A percentile compares a stretch with the other conserved stretches of the same genome.
Evolutionary conservation across 495 filamentous ascomycete genomes (phyloP).

Genomic region (Tuber brumale): DNA sequence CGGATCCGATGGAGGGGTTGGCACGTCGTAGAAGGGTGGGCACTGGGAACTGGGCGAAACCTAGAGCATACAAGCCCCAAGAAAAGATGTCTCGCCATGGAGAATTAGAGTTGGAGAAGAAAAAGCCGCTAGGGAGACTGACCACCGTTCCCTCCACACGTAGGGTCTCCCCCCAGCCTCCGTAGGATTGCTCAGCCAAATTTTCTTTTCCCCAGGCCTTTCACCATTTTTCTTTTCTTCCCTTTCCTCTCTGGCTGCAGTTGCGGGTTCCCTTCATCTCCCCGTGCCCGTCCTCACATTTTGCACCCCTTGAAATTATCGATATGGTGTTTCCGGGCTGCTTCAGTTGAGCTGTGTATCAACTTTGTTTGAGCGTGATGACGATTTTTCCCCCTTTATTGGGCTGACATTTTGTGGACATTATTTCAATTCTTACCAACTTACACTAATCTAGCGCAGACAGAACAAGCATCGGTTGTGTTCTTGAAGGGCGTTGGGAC

Average conservation of each 20-base stretch:
- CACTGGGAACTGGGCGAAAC: not conserved
- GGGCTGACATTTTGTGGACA: not conserved
- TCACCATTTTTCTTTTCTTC: not conserved
- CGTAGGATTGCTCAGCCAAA: not conserved
- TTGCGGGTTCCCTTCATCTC: not conserved
- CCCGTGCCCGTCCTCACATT: not conserved
- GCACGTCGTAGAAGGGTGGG: not conserved
- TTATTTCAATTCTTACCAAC: not conserved
- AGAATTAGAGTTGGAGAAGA: constrained; percentile 1
- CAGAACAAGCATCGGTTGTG: constrained; percentile 17
- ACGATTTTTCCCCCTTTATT: not conserved
- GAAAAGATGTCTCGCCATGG: not conserved
- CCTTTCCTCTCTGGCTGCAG: not conserved
- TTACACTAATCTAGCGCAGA: not conserved
- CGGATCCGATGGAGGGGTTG: not conserved
- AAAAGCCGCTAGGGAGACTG: not conserved
- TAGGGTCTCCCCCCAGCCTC: not conserved
- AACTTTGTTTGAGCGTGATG: constrained; percentile 2
- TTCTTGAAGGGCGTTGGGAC: constrained; percentile 33
- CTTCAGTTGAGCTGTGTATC: constrained; percentile 2
- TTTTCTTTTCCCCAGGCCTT: not conserved
- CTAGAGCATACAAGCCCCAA: not conserved
- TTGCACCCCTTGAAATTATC: constrained; percentile 1
- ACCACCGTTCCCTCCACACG: constrained; percentile 3
- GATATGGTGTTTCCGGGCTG: constrained; percentile 1